Base-by-base conservation (phyloP, 2,329 filamentous ascomycete species). In the Hymenoscyphus albidus region DNA sequence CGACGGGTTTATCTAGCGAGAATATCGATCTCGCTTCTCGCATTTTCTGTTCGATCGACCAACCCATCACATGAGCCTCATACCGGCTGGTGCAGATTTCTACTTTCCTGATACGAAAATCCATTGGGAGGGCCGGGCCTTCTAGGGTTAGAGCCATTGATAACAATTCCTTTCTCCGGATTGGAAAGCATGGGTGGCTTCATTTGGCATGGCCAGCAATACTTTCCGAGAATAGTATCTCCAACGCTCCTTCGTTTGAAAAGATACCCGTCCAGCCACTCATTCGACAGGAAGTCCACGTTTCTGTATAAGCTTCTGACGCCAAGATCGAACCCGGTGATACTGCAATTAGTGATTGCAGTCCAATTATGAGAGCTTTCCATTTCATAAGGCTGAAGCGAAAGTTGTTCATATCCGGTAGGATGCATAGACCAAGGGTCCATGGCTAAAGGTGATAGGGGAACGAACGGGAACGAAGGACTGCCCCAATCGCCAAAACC, bases 321-420 rank as follows among this genome's bases (percentile, higher is more conserved):
- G 67, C 67, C 67, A 67, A 64, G 68, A 62, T 61, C 48, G 61
- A 59, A 63, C 65, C 65, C 63, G 67, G 56, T 60, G 61, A 57
- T 42, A 63, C 64, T 67, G 42, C 42, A 55, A 35, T 27, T 51
- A 58, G 51, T 35, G 27, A 18, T 22, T 9, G 14, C 27, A 18
- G 57, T 22, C 68, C 67, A 70, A 70, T 68, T 58, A 62, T 32
- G 48, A 38, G 27, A n/a, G 27, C 38, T 62, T 62, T 65, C 62
- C 65, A 65, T 59, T 44, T 59, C 66, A 69, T 70, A 72, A 71
- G 70, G 69, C 70, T 71, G 69, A 69, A 65, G 65, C 61, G 58
- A 66, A 64, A 59, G 61, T 32, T 67, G 48, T 55, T 70, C 65
- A 69, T 72, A 64, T 70, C 70, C 70, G 70, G 71, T 40, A 64